Base-by-base conservation (phyloP, 345 rosid species). In the Raphanus raphanistrum region DNA sequence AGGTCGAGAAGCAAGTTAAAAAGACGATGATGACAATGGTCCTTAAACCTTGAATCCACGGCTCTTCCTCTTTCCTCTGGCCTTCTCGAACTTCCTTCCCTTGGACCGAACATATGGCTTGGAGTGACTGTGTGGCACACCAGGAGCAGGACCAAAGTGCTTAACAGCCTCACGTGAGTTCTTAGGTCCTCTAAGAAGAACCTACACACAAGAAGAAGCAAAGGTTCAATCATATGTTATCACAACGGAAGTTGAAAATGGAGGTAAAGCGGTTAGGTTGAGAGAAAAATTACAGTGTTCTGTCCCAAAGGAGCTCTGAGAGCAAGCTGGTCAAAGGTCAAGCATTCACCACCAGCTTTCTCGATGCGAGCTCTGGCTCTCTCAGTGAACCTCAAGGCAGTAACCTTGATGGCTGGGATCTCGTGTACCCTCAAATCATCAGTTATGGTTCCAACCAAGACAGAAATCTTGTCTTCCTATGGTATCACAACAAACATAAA, bases 301-400 rank as follows among this genome's bases (percentile, higher is more conserved):
- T 94, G 98, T 6, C 99, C 99, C 78, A 94, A 80, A 1, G 98
- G 99, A 72, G 98, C 96, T 79, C 89, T 85, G 63, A 92, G 87
- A 69, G 99, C 94, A 28, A 94, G 96, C 85, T 94, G 97, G 36
- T 93, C 99, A 73, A 96, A 93, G 31, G 99, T 96, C 63, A 91
- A 79, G 84, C 99, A 96, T 80, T 96, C 98, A 45, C 99, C 97
- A 5, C 99, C 99, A 8, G 98, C 98, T 84, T 91, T 91, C 88
- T 89, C 98, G 38, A 96, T 96, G 80, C 98, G 86, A 28, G 97
- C 98, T 60, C 98, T 90, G 0, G 90, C 96, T 3, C 93, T 91
- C 84, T 96, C 97, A 0, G 96, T 91, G 73, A 96, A 93, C 81
- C 92, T 89, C 88, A 96, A 80, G 66, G 98, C 98, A 11, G 92